A percentile compares a stretch with the other conserved stretches of the same genome.
phyloP scores from a whole-genome alignment of 192 early-diverging fungal genomes.

The Phycomyces nitens region DNA sequence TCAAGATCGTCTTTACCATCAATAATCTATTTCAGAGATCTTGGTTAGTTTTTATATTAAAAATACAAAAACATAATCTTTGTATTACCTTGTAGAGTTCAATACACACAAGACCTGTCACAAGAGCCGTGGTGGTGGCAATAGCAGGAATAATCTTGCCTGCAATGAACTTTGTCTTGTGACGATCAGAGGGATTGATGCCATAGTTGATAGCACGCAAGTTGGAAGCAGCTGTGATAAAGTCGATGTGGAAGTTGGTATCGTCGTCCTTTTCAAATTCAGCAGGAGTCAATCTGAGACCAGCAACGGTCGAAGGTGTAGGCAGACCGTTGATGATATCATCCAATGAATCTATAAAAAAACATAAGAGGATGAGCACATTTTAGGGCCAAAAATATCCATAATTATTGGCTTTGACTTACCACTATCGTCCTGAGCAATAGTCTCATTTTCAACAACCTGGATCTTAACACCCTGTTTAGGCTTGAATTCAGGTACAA shows the following conservation, averaged over 20 bases:
- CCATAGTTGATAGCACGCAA: slow-evolving; percentile 82
- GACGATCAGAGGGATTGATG: slow-evolving; percentile 69
- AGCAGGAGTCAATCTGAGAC: slow-evolving; percentile 80
- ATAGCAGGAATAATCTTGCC: slow-evolving; percentile 91
- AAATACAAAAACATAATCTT: too few relatives aligned
- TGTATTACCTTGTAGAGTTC: slow-evolving; percentile 85
- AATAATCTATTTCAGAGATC: slow-evolving; percentile 43
- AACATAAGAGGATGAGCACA: too few relatives aligned
- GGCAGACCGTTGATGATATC: slow-evolving; percentile 68
- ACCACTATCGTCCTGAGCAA: slow-evolving; percentile 31
- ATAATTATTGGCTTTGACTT: too few relatives aligned
- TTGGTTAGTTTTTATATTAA: too few relatives aligned
- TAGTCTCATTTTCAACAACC: slow-evolving; percentile 83
- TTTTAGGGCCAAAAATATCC: too few relatives aligned
- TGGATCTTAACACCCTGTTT: slow-evolving; percentile 95
- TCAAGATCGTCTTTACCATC: slow-evolving; percentile 78
- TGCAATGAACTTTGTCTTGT: slow-evolving; percentile 85
- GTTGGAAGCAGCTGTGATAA: slow-evolving; percentile 97
- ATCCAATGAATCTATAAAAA: slow-evolving; percentile 53
- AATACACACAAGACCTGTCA: slow-evolving; percentile 95
- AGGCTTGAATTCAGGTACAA: slow-evolving; percentile 82
- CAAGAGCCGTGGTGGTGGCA: slow-evolving; percentile 93
- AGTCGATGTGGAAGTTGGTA: slow-evolving; percentile 99
- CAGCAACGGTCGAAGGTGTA: slow-evolving; percentile 71
- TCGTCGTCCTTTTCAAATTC: slow-evolving; percentile 99